Conservation (phyloP, 2,329 filamentous ascomycete species). For the Chaetothyriales sp. region DNA sequence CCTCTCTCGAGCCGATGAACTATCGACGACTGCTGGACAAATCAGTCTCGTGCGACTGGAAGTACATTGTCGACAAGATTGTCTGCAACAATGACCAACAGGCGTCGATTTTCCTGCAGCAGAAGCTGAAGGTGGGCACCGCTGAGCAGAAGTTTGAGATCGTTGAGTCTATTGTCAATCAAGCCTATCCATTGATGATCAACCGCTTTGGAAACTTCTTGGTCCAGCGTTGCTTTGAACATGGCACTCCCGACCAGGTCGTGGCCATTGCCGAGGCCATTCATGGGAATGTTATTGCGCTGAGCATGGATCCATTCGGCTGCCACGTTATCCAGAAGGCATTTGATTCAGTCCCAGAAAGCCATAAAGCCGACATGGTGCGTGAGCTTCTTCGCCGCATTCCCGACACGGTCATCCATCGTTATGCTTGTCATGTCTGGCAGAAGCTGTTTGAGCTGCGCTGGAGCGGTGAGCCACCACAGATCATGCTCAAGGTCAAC, state of each 20-base stretch:
- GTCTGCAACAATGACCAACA: slow-evolving; percentile 99
- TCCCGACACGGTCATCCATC: slow-evolving; percentile 93
- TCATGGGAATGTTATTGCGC: slow-evolving; percentile 76
- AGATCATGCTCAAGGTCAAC: slow-evolving; percentile 98
- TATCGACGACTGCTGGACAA: slow-evolving; percentile 90
- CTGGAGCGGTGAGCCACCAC: slow-evolving; percentile 85
- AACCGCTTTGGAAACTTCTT: slow-evolving; percentile 98
- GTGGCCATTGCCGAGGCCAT: slow-evolving; percentile 90
- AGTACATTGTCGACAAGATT: slow-evolving; percentile 98
- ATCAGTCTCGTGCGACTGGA: slow-evolving; percentile 97
- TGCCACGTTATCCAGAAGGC: slow-evolving; percentile 98
- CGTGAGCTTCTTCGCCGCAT: slow-evolving; percentile 89
- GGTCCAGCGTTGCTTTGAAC: slow-evolving; percentile 96
- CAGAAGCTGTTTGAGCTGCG: slow-evolving; percentile 97
- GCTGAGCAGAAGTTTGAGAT: slow-evolving; percentile 94
- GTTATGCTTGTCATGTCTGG: slow-evolving; percentile 98
- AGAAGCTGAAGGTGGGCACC: slow-evolving; percentile 95
- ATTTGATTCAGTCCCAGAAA: slow-evolving; percentile 91
- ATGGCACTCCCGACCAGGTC: slow-evolving; percentile 86
- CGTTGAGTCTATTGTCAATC: slow-evolving; percentile 85
- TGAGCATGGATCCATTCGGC: slow-evolving; percentile 97
- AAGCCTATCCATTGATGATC: slow-evolving; percentile 91
- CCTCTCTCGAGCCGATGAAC: slow-evolving; percentile 81
- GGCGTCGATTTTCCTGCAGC: slow-evolving; percentile 94
- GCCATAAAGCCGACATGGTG: slow-evolving; percentile 98